phyloP scores from a whole-genome alignment of 192 early-diverging fungal genomes.

The Umbelopsis sp. region DNA sequence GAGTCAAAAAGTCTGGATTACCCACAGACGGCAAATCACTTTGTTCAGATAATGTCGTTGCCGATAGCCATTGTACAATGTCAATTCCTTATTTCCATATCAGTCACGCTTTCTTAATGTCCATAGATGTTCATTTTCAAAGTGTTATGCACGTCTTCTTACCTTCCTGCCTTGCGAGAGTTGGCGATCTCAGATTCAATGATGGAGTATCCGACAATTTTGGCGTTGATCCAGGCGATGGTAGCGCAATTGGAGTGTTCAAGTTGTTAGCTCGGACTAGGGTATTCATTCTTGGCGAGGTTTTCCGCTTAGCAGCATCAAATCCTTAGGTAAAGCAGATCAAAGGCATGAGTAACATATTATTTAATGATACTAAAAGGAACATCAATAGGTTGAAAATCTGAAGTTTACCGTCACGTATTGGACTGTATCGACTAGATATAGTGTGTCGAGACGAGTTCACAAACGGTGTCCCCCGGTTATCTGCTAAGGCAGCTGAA shows the following conservation, averaged over 20 bases:
- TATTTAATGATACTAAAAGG: neutral
- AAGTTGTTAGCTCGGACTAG: neutral
- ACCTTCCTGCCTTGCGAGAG: neutral
- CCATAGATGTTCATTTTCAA: no score
- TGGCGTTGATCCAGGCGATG: constrained; percentile 1
- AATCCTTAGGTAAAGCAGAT: neutral
- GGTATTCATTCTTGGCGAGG: neutral
- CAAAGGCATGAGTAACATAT: neutral
- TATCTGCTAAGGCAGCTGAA: neutral
- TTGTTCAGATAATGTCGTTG: neutral
- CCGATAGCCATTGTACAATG: constrained; percentile 16
- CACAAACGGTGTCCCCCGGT: neutral
- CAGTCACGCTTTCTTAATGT: no score
- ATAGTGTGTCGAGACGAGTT: neutral
- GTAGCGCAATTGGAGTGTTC: neutral
- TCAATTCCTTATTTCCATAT: neutral
- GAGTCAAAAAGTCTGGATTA: neutral
- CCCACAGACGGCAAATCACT: neutral
- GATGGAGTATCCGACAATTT: neutral
- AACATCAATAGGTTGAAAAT: no score
- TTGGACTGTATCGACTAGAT: constrained; percentile 1
- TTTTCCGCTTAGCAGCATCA: neutral
- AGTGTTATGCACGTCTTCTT: neutral
- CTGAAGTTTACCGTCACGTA: neutral
- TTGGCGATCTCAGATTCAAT: neutral